Base-by-base conservation (phyloP, 1,284 basidiomycete species). In the Rhodotorula sp. region DNA sequence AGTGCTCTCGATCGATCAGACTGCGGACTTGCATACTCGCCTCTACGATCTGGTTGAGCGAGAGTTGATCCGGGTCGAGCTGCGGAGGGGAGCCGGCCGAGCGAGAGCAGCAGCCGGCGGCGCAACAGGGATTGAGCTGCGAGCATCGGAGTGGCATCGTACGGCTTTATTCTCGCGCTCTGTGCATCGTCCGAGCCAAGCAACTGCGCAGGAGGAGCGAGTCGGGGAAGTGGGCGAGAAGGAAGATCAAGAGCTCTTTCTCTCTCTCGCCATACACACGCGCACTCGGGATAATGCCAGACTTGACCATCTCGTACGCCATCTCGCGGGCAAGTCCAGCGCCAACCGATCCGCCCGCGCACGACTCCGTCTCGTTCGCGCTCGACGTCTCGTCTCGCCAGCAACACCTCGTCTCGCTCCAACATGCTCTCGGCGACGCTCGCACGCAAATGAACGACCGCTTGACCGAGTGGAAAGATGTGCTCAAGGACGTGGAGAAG, bases 391-490 rank as follows among this genome's bases (percentile, higher is more conserved):
- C 69, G 7, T 38, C 66, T 2, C 66, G 68, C 6, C 26, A 18
- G 23, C 38, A 60, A 10, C 72, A 73, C 66, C 63, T 73, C 34
- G 26, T 43, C 15, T 69, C 72, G 8, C 68, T 73, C 66, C 66
- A 68, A 38, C 19, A 19, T 2, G 66, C 69, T 12, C 64, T 73
- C 18, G 66, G 61, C 2, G 45, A 50, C 21, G 72, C 72, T 1
- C 49, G 72, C n/a, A 38, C 55, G 14, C 23, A 56, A 34, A 23
- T 70, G 38, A 73, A 73, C 63, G 63, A 45, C 19, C 26, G 60
- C 10, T 34, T 73, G 66, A 73, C 72, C 3, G 56, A 45, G 38
- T 73, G 72, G 72, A 73, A 73, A 59, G 66, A 70, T 34, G 50
- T 58, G 5, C 50, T 73, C 48, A 73, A 64, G 58, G 66, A 68